These are phyloP conservation scores for Raphanus hybrid DNA, from an alignment of 441 rosid genomes.

Conservation along the genomic window DNA sequence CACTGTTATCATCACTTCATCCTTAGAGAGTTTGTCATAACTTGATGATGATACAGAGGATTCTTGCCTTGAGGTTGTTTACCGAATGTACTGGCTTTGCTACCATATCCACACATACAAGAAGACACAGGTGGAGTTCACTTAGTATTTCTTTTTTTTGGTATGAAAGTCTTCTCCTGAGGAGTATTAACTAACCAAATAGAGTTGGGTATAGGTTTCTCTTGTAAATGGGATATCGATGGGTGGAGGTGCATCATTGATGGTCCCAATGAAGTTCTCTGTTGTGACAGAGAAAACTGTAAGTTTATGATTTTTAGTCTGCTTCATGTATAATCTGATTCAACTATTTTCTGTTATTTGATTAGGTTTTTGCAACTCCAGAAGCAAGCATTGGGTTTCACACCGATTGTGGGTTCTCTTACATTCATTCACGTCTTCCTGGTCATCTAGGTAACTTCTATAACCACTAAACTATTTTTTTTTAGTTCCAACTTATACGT, in stretches of 20 bases:
- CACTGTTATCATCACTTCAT: not conserved
- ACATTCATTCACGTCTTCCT: constrained; percentile 83
- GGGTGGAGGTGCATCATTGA: constrained; percentile 94
- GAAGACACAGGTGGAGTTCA: constrained; percentile 66
- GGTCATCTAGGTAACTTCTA: constrained; percentile 62
- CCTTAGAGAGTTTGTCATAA: not conserved
- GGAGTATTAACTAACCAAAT: not conserved
- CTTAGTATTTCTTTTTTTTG: not conserved
- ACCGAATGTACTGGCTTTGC: constrained; percentile 96
- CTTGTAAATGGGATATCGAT: constrained; percentile 85
- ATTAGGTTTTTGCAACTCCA: constrained; percentile 87
- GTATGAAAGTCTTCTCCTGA: constrained; percentile 8
- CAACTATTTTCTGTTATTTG: constrained; percentile 11
- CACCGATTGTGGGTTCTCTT: constrained; percentile 91
- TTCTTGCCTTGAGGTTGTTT: constrained; percentile 87
- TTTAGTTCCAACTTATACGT: not conserved
- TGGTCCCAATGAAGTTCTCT: constrained; percentile 93
- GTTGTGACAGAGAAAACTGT: constrained; percentile 94
- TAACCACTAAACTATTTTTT: not conserved
- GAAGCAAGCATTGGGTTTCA: constrained; percentile 96
- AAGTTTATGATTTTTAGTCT: constrained; percentile 38
- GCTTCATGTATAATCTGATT: not conserved
- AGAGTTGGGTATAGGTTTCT: constrained; percentile 60
- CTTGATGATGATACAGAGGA: constrained; percentile 59
- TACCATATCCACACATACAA: constrained; percentile 86